Evolutionary conservation across 306 rosid genomes (phyloP).

Genomic region (Trichosanthes cucumerina): DNA sequence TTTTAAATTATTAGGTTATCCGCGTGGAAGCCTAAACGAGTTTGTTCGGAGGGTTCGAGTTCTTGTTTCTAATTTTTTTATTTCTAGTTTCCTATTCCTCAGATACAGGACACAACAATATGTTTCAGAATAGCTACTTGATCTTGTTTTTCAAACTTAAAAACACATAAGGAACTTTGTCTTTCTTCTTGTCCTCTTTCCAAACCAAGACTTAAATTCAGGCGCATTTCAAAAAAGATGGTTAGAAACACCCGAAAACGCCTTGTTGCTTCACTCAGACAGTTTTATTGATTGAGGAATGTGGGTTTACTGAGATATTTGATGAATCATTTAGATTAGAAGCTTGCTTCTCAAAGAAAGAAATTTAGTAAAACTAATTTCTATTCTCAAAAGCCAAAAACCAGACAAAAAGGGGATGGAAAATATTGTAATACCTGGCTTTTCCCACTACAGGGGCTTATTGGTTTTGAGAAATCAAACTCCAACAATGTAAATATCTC

Average conservation of each 20-base stretch:
- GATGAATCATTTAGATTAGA: not conserved
- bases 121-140: not conserved
- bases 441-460: slow-evolving; percentile 43
- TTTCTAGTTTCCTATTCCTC: not conserved
- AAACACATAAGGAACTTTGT: not conserved
- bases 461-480: slow-evolving; percentile 71
- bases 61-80: not conserved
- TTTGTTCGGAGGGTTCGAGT: not conserved
- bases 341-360: not conserved
- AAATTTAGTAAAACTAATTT: not conserved
- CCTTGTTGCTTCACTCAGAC: not conserved
- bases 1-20: not conserved
- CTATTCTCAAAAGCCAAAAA: not conserved
- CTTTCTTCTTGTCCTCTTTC: not conserved
- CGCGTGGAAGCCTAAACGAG: not conserved
- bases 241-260: not conserved
- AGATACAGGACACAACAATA: not conserved
- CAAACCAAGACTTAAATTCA: not conserved
- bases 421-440: slow-evolving; percentile 41
- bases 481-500: slow-evolving; percentile 58
- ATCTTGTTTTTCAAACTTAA: not conserved
- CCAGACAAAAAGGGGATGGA: not conserved
- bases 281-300: too few species aligned
- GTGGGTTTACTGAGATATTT: not conserved
- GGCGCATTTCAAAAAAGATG: not conserved